Conservation (phyloP, 1,139 yeast genomes). For the Taiozyma sp. region DNA sequence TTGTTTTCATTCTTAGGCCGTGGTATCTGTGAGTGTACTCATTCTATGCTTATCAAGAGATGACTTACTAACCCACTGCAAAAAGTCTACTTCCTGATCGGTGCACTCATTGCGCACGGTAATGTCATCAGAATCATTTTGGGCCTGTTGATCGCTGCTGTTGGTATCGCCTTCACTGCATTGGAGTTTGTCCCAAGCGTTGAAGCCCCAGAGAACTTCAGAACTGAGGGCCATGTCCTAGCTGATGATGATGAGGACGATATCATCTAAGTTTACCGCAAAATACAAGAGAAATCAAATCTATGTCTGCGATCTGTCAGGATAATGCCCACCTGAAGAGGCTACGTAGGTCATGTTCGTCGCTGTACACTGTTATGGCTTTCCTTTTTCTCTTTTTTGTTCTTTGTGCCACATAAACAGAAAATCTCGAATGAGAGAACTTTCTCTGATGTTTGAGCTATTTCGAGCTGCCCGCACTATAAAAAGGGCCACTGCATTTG, state of each 20-base stretch:
- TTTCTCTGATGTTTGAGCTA: neutral
- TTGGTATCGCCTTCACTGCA: conserved; percentile 55
- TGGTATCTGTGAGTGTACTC: conserved; percentile 51
- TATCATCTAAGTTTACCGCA: conserved; percentile 11
- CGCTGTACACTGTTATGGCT: too few species aligned
- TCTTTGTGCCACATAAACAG: neutral
- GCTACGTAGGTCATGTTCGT: neutral
- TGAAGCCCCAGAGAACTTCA: conserved; percentile 68
- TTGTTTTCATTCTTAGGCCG: conserved; percentile 82
- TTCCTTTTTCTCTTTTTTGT: neutral
- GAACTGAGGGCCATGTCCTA: conserved; percentile 20
- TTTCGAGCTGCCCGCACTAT: too few species aligned
- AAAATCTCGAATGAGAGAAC: neutral
- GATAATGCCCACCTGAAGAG: neutral
- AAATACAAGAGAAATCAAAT: neutral
- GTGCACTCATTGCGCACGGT: conserved; percentile 57
- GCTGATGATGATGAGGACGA: conserved; percentile 27
- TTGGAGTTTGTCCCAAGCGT: conserved; percentile 70
- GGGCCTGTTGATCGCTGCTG: conserved; percentile 47
- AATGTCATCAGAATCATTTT: conserved; percentile 51
- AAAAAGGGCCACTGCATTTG: neutral
- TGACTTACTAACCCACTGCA: neutral
- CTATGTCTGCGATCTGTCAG: neutral
- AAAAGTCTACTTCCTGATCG: conserved; percentile 61
- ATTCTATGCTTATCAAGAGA: too few species aligned